These are phyloP conservation scores for Dipteronia sinensis DNA, from an alignment of 345 rosid genomes.

Conservation along the genomic window DNA sequence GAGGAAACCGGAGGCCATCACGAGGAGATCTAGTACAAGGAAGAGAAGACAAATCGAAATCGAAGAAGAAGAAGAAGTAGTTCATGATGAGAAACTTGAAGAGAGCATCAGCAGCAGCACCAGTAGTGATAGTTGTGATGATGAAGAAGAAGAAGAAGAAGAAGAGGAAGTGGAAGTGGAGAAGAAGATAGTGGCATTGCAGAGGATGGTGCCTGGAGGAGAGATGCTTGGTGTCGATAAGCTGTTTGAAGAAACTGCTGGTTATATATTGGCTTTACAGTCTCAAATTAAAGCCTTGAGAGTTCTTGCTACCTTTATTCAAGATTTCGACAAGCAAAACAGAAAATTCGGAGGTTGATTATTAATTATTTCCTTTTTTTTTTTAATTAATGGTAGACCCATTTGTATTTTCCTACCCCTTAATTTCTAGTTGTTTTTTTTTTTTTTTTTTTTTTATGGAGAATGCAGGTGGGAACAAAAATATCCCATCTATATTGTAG, in stretches of 20 bases:
- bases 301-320: conserved; percentile 48
- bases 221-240: conserved; percentile 56
- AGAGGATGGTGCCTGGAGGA: conserved; percentile 78
- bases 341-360: conserved; percentile 54
- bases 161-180: conserved; percentile 46
- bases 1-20: not conserved
- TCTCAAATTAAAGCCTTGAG: conserved; percentile 65
- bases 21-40: not conserved
- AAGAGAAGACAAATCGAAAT: not conserved
- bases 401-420: not conserved
- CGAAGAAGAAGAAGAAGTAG: conserved; percentile 6
- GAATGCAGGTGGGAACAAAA: conserved; percentile 6
- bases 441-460: not conserved
- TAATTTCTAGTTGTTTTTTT: not conserved
- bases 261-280: conserved; percentile 59
- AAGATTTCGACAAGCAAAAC: conserved; percentile 53
- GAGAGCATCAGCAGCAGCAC: not conserved
- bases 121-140: not conserved
- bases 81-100: not conserved
- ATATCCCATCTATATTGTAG: not conserved
- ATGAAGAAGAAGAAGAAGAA: conserved; percentile 32
- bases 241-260: conserved; percentile 76
- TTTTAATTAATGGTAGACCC: conserved; percentile 4
- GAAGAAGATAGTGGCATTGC: conserved; percentile 61
- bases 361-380: not conserved